A percentile compares a stretch with the other conserved stretches of the same genome.
Conservation (phyloP, 495 filamentous ascomycete genomes). For the Penicillium lividum region DNA sequence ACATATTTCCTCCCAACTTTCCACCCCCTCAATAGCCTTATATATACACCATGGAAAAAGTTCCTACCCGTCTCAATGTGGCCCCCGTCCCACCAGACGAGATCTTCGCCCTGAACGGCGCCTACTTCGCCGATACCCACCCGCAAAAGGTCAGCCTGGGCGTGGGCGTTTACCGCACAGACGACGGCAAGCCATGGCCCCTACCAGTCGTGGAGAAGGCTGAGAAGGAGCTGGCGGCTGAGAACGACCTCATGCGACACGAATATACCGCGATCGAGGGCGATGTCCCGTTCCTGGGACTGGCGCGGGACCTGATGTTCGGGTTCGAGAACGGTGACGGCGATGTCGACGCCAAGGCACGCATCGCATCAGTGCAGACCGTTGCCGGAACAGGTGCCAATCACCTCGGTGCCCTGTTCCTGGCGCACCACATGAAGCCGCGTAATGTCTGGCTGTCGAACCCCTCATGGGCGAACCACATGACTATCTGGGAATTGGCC, state of each 20-base stretch:
- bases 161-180: slow-evolving; percentile 53
- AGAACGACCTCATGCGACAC: slow-evolving; percentile 44
- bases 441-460: slow-evolving; percentile 49
- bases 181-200: slow-evolving; percentile 55
- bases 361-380: slow-evolving; percentile 60
- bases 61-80: slow-evolving; percentile 34
- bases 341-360: slow-evolving; percentile 35
- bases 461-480: slow-evolving; percentile 53
- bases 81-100: slow-evolving; percentile 48
- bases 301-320: slow-evolving; percentile 50
- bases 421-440: slow-evolving; percentile 56
- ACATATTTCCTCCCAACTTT: not conserved
- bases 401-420: slow-evolving; percentile 85
- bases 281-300: slow-evolving; percentile 42
- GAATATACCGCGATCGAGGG: slow-evolving; percentile 53
- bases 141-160: slow-evolving; percentile 53
- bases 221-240: slow-evolving; percentile 40
- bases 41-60: slow-evolving; percentile 33
- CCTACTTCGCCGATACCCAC: slow-evolving; percentile 40
- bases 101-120: slow-evolving; percentile 50
- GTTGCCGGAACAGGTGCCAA: slow-evolving; percentile 93
- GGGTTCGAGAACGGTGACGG: slow-evolving; percentile 38
- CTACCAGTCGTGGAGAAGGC: slow-evolving; percentile 49
- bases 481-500: slow-evolving; percentile 48
- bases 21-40: slow-evolving; percentile 3